Percentiles rank a stretch among this genome's conserved stretches.
phyloP scores from a whole-genome alignment of 768 basidiomycete genomes.

The Lactarius sanguifluus region DNA sequence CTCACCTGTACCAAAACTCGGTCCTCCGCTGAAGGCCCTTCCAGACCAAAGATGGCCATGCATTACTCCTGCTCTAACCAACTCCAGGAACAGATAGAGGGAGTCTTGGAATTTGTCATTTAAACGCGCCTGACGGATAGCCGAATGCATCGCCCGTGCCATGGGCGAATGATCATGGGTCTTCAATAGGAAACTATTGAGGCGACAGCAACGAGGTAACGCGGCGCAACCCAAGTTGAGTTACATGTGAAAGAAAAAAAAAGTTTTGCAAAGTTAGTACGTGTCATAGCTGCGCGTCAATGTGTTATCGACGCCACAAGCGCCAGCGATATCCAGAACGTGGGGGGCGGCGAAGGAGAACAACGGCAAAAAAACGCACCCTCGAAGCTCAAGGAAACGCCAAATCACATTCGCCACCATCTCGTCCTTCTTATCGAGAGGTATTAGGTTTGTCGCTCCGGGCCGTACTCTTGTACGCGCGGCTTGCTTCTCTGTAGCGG shows the following conservation, averaged over 20 bases:
- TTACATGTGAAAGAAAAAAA: slow-evolving; percentile 19
- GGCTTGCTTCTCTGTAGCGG: slow-evolving; percentile 76
- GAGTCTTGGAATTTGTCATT: slow-evolving; percentile 99
- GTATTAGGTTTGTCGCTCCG: slow-evolving; percentile 38
- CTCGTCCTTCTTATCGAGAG: slow-evolving; percentile 97
- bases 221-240: slow-evolving; percentile 10
- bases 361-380: slow-evolving; percentile 53
- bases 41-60: slow-evolving; percentile 91
- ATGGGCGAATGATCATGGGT: slow-evolving; percentile 86
- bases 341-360: slow-evolving; percentile 10
- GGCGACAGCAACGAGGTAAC: slow-evolving; percentile 18
- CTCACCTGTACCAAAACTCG: slow-evolving; percentile 89
- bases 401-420: slow-evolving; percentile 97
- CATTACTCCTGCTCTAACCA: slow-evolving; percentile 95
- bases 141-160: slow-evolving; percentile 88
- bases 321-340: slow-evolving; percentile 19
- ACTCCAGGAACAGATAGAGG: slow-evolving; percentile 90
- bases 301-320: slow-evolving; percentile 26
- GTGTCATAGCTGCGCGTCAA: slow-evolving; percentile 26
- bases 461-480: slow-evolving; percentile 73
- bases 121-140: slow-evolving; percentile 71
- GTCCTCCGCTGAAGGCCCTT: slow-evolving; percentile 88
- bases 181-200: slow-evolving; percentile 77
- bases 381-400: slow-evolving; percentile 94
- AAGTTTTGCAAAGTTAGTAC: slow-evolving; percentile 14